Evolutionary conservation across 352 stramenopile genomes (phyloP).

Genomic region (Vaucheria bursata): DNA sequence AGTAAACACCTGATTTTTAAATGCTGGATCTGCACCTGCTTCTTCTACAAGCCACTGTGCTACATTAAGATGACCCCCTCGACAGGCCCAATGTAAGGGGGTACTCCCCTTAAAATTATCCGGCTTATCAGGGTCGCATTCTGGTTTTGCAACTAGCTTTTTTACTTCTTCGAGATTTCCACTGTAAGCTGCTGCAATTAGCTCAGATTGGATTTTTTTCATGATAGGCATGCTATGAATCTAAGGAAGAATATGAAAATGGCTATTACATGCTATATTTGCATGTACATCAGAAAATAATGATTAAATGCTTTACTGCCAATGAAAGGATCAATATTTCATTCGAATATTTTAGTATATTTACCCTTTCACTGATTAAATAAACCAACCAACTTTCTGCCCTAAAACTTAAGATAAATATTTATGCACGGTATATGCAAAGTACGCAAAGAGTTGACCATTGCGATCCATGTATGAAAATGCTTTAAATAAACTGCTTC

Average conservation of each 20-base stretch:
- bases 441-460: no score
- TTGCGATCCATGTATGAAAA: no score
- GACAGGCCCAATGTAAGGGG: not conserved
- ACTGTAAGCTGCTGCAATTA: not conserved
- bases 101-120: slow-evolving; percentile 6
- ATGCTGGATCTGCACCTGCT: not conserved
- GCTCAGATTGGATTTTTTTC: not conserved
- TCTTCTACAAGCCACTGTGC: not conserved
- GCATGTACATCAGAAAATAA: not conserved
- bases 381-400: not conserved
- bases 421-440: no score
- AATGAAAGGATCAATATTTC: not conserved
- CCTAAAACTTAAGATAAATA: no score
- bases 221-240: not conserved
- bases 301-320: not conserved
- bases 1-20: not conserved
- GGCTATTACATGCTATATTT: not conserved
- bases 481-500: no score
- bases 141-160: not conserved
- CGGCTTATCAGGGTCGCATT: not conserved
- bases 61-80: not conserved
- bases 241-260: not conserved
- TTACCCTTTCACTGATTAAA: not conserved
- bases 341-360: not conserved
- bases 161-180: not conserved